Evolutionary conservation across 192 early-diverging fungal species (phyloP), one percentile per base, ranked within the genome.

Genomic region (Coemansia sp.): DNA sequence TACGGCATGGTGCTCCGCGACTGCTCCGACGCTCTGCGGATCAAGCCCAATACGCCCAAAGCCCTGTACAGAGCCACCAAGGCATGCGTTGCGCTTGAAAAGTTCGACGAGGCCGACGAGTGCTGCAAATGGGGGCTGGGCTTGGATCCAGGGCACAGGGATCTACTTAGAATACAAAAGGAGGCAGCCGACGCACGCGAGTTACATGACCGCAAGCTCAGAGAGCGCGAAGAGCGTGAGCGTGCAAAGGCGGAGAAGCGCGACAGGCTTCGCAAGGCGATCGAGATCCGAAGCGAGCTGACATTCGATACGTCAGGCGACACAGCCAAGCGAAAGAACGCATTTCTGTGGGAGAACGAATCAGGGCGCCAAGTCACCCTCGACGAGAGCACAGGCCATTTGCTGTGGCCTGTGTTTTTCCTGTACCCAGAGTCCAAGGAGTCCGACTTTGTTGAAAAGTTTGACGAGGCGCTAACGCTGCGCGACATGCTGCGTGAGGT

Each of bases 391-490:
- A 84, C 85, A 0, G 84, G 86, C 20, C 84, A 81, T 20, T 68
- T 99, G 14, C 79, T 85, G 9, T 89, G 89, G 84, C 97, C 97
- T 0, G 92, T 93, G 5, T 81, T 93, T 34, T 94, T 99, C 61
- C 74, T 97, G 70, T 99, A 99, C 71, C 97, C 97, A 23, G 95
- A 99, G 77, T 79, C 89, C 66, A 89, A 89, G 62, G 87, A 98
- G 65, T 91, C 90, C 3, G 97, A 99, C 74, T 84, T 92, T 55
- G 92, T 99, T 56, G 82, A 88, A 61, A 77, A 76, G 35, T 95
- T 96, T 66, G 82, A 93, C 79, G 97, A 98, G 80, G 70, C 85
- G 13, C 79, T 85, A 60, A 87, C 93, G 20, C 91, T 99, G 64
- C 64, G 74, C 48, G 93, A 94, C 60, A 95, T 97, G 69, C 72